A percentile compares a stretch with the other conserved stretches of the same genome.
These are phyloP conservation scores for Didymella glomerata DNA, from an alignment of 2,329 filamentous ascomycete species.

Conservation along the genomic window DNA sequence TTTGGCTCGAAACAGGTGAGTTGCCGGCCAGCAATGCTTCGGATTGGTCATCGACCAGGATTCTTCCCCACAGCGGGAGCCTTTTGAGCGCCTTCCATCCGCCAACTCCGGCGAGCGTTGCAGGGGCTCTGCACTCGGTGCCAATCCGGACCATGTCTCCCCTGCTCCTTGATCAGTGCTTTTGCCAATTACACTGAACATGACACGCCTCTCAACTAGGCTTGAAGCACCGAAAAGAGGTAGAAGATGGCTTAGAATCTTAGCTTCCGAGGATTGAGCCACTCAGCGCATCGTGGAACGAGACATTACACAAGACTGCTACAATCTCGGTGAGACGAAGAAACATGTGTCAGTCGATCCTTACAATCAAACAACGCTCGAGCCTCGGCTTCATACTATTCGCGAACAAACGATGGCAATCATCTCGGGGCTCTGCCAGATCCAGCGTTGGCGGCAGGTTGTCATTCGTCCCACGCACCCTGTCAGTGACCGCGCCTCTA, in stretches of 20 bases:
- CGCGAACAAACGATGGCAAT: conserved; percentile 34
- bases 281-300: conserved; percentile 24
- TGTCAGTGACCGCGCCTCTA: conserved; percentile 41
- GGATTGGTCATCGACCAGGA: conserved; percentile 28
- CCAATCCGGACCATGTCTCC: conserved; percentile 14
- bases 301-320: conserved; percentile 16
- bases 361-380: conserved; percentile 13
- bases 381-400: conserved; percentile 33
- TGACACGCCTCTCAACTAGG: conserved; percentile 17
- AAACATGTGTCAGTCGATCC: conserved; percentile 34
- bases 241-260: conserved; percentile 13
- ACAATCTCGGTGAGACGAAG: conserved; percentile 12
- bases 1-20: conserved; percentile 25
- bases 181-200: conserved; percentile 20
- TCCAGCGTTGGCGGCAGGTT: conserved; percentile 31
- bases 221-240: conserved; percentile 20
- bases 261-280: conserved; percentile 21
- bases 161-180: conserved; percentile 20
- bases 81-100: conserved; percentile 13
- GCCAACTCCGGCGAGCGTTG: conserved; percentile 16
- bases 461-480: conserved; percentile 30
- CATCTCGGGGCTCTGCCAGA: conserved; percentile 44
- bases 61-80: conserved; percentile 21
- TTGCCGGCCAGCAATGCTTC: conserved; percentile 23
- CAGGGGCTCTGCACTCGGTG: conserved; percentile 14